Evolutionary conservation across 1,284 basidiomycete species (phyloP).

Genomic region (Stereum hirsutum): DNA sequence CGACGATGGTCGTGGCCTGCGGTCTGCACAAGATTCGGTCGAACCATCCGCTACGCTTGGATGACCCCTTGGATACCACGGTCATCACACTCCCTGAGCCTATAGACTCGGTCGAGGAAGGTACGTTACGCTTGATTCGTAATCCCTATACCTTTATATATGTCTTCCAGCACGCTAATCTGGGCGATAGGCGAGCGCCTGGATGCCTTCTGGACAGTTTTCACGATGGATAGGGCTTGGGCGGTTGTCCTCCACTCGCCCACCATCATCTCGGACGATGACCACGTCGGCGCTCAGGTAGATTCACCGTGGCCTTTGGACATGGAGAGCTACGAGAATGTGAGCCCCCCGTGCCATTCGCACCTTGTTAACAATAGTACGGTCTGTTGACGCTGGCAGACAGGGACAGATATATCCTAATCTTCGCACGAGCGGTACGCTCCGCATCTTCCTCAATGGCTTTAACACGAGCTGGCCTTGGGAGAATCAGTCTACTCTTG

Average conservation of each 20-base stretch:
- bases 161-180: no score
- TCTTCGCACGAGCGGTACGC: constrained; percentile 10
- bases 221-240: constrained; percentile 56
- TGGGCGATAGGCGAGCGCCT: no score
- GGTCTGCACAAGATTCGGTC: constrained; percentile 25
- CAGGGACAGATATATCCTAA: constrained; percentile 15
- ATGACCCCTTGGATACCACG: constrained; percentile 9
- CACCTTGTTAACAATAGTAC: background rate
- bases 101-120: constrained; percentile 36
- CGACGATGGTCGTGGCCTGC: constrained; percentile 24
- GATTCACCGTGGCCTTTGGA: constrained; percentile 60
- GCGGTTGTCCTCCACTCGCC: constrained; percentile 52
- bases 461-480: constrained; percentile 14
- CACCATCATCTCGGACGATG: constrained; percentile 27
- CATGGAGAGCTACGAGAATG: constrained; percentile 49
- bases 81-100: constrained; percentile 21
- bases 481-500: constrained; percentile 10
- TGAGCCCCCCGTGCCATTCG: constrained; percentile 14
- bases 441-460: constrained; percentile 10
- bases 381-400: no score
- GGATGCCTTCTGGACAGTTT: constrained; percentile 64
- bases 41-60: constrained; percentile 6
- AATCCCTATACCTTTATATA: no score
- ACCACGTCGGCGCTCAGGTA: constrained; percentile 29
- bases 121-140: no score